Percentiles rank a stretch among this genome's conserved stretches.
These are phyloP conservation scores for Pythium scleroteichum DNA, from an alignment of 352 stramenopile species.

Conservation along the genomic window DNA sequence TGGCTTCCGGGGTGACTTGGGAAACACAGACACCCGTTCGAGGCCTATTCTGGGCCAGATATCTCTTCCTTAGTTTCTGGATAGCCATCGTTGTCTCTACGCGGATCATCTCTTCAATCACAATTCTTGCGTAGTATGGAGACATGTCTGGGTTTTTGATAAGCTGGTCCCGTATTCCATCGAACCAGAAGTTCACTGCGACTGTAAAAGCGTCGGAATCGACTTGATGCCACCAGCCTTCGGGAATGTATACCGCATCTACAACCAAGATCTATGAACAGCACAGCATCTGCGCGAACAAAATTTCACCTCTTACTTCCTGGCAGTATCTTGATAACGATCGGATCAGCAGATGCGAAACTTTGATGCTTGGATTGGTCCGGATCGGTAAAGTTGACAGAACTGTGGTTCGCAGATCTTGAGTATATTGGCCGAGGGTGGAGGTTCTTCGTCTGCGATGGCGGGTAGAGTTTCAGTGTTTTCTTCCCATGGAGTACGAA, in stretches of 20 bases:
- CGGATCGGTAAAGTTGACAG: slow-evolving; percentile 47
- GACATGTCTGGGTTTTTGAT: slow-evolving; percentile 40
- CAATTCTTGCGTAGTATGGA: slow-evolving; percentile 65
- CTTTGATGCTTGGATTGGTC: slow-evolving; percentile 35
- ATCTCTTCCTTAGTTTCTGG: slow-evolving; percentile 14
- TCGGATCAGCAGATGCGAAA: slow-evolving; percentile 33
- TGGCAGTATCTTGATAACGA: slow-evolving; percentile 39
- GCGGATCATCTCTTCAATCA: slow-evolving; percentile 63
- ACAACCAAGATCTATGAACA: slow-evolving; percentile 1
- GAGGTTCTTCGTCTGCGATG: slow-evolving; percentile 50
- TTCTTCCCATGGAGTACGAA: slow-evolving; percentile 74
- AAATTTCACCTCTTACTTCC: slow-evolving; percentile 39
- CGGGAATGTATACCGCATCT: slow-evolving; percentile 79
- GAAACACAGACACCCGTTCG: neutral
- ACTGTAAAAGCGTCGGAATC: slow-evolving; percentile 75
- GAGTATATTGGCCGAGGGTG: slow-evolving; percentile 65
- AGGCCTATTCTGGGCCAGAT: neutral
- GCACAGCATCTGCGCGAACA: neutral
- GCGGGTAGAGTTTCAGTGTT: slow-evolving; percentile 67
- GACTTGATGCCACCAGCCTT: slow-evolving; percentile 88
- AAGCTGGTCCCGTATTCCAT: slow-evolving; percentile 60
- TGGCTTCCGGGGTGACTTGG: neutral
- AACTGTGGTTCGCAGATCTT: slow-evolving; percentile 80
- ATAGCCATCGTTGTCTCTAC: slow-evolving; percentile 38
- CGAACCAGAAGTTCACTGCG: slow-evolving; percentile 84